Evolutionary conservation across 257 asterid species (phyloP).

Genomic region (Echites panduratus): DNA sequence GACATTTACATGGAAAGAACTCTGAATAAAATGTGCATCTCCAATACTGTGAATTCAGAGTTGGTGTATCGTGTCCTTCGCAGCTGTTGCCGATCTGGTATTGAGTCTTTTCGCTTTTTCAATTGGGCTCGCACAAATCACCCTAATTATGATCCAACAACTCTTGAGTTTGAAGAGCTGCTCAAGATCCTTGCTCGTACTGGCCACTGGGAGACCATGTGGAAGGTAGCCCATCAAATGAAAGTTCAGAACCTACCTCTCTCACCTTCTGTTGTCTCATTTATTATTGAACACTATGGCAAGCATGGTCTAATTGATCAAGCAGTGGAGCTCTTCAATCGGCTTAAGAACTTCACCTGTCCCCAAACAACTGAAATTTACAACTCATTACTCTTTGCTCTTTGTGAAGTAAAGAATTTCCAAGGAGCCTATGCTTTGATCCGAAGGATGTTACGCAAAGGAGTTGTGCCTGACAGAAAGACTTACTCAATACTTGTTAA

Average conservation of each 20-base stretch:
- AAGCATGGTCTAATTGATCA: conserved; percentile 75
- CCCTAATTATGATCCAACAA: conserved; percentile 87
- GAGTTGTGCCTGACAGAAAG: conserved; percentile 61
- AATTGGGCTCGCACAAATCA: conserved; percentile 86
- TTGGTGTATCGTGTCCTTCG: conserved; percentile 77
- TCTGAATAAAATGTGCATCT: conserved; percentile 75
- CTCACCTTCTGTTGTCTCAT: conserved; percentile 71
- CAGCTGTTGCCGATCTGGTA: conserved; percentile 65
- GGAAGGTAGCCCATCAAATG: conserved; percentile 90
- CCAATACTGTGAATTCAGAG: conserved; percentile 72
- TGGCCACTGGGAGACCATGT: conserved; percentile 95
- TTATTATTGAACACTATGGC: conserved; percentile 84
- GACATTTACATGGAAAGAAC: conserved; percentile 92
- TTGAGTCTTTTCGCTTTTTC: conserved; percentile 94
- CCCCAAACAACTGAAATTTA: conserved; percentile 74
- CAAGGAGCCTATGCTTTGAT: conserved; percentile 95
- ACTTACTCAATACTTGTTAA: conserved; percentile 79
- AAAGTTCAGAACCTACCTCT: conserved; percentile 52
- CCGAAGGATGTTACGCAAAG: conserved; percentile 79
- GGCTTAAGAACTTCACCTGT: conserved; percentile 62
- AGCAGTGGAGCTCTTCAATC: conserved; percentile 83
- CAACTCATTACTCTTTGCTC: conserved; percentile 78
- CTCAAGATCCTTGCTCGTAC: conserved; percentile 70
- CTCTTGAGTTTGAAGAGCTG: conserved; percentile 86
- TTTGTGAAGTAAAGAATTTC: conserved; percentile 89